Evolutionary conservation across 73 alveolate species (phyloP).

Genomic region (Stentor coeruleus): DNA sequence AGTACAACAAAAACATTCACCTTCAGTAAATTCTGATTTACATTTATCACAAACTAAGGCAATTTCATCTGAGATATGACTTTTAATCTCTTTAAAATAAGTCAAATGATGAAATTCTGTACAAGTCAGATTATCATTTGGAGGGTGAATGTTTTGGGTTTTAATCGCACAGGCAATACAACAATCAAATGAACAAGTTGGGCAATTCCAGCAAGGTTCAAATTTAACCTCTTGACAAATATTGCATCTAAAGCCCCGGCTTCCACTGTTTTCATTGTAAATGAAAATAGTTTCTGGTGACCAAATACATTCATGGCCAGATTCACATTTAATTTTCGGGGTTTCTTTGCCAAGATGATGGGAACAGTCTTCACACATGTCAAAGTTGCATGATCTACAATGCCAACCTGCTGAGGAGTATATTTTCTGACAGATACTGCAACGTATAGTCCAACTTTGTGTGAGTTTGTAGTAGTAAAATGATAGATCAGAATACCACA

Average conservation of each 20-base stretch:
- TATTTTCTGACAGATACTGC: no score
- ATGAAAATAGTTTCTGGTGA: neutral
- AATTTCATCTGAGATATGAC: neutral
- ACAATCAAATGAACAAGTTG: neutral
- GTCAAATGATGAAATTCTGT: neutral
- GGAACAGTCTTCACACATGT: neutral
- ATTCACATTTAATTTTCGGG: neutral
- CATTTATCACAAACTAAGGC: neutral
- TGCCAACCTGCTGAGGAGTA: no score
- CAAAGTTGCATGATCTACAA: neutral
- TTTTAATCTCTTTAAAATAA: no score
- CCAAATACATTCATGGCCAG: neutral
- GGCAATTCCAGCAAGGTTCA: neutral
- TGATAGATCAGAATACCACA: no score
- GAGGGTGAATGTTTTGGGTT: neutral
- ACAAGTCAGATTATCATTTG: neutral
- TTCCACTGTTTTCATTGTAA: neutral
- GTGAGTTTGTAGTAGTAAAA: no score
- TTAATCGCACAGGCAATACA: neutral
- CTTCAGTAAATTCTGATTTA: neutral
- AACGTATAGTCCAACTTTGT: no score
- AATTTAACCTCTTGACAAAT: neutral
- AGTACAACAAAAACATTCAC: neutral
- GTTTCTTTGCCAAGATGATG: neutral
- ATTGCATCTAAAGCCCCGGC: neutral